Evolutionary conservation across 2,329 filamentous ascomycete species (phyloP).

Genomic region (Rutstroemia sp.): DNA sequence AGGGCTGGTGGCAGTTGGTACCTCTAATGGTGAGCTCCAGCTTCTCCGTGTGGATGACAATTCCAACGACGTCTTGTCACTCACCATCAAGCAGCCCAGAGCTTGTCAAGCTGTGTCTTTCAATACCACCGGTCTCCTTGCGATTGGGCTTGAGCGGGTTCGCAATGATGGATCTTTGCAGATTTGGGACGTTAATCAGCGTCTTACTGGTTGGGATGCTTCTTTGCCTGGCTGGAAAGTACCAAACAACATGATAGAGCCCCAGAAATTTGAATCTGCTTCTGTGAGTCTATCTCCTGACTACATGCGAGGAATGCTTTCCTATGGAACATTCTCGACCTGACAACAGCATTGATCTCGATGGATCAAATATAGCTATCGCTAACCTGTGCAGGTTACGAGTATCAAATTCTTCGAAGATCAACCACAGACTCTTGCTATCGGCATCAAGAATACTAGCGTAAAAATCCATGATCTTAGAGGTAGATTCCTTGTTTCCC

Average conservation of each 20-base stretch:
- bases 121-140: constrained; percentile 62
- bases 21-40: constrained; percentile 66
- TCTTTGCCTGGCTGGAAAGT: constrained; percentile 38
- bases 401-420: constrained; percentile 77
- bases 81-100: constrained; percentile 66
- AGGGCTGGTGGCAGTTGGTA: constrained; percentile 67
- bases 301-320: neutral
- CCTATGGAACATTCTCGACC: no score
- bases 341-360: neutral
- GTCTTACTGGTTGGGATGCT: constrained; percentile 44
- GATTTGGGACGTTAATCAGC: constrained; percentile 67
- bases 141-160: constrained; percentile 72
- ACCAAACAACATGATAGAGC: constrained; percentile 32
- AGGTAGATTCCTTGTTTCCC: constrained; percentile 42
- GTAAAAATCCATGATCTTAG: constrained; percentile 72
- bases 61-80: constrained; percentile 55
- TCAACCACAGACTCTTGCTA: constrained; percentile 66
- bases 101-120: constrained; percentile 79
- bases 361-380: neutral
- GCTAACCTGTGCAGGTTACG: constrained; percentile 60
- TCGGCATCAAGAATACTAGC: constrained; percentile 67
- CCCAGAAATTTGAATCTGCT: constrained; percentile 47
- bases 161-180: constrained; percentile 77
- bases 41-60: constrained; percentile 66
- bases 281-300: constrained; percentile 2